Evolutionary conservation across 768 basidiomycete genomes (phyloP), one percentile per base, ranked within the genome.

Genomic region (Macrolepiota albuminosa): DNA sequence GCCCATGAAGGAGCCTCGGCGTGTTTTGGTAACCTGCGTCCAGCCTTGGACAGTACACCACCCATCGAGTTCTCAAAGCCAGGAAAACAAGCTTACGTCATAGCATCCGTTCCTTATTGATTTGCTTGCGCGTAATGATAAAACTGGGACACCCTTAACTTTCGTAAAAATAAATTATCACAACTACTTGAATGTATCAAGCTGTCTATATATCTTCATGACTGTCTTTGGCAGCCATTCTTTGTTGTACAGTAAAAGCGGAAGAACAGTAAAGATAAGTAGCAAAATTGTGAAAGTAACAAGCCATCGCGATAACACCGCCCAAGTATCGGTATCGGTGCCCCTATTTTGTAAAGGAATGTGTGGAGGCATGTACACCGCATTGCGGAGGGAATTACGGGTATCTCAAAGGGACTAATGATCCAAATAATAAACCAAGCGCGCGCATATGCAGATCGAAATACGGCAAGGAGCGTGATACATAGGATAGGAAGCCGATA

Each of bases 21-120:
- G 39, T 73, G 73, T 54, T 73, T 84, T 11, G 87, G 84, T 21
- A 88, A 75, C 64, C 73, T 81, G 31, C 85, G 80, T 2, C 75
- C 73, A 60, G 79, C 76, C 72, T 86, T 91, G 7, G 89, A 91
- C 33, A 84, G 67, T 18, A 78, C 72, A 52, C 73, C 75, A 11
- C 89, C 89, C 89, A 91, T 90, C 47, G 34, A 31, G 29, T n/a
- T 39, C 24, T 36, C 5, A 45, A 45, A 5, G 1, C 4, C 11
- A 24, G 21, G n/a, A 21, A 37, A 56, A 47, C 18, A 26, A 34
- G 55, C 42, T 58, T 66, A 69, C 65, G 67, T 68, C 67, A 68
- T 68, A 58, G 21, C 3, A n/a, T 43, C 21, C n/a, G n/a, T n/a
- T n/a, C n/a, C n/a, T n/a, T n/a, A n/a, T n/a, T 21, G 21, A 21